Evolutionary conservation across 352 stramenopile species (phyloP), one percentile per base, ranked within the genome.

Genomic region (Phytophthora syringae): DNA sequence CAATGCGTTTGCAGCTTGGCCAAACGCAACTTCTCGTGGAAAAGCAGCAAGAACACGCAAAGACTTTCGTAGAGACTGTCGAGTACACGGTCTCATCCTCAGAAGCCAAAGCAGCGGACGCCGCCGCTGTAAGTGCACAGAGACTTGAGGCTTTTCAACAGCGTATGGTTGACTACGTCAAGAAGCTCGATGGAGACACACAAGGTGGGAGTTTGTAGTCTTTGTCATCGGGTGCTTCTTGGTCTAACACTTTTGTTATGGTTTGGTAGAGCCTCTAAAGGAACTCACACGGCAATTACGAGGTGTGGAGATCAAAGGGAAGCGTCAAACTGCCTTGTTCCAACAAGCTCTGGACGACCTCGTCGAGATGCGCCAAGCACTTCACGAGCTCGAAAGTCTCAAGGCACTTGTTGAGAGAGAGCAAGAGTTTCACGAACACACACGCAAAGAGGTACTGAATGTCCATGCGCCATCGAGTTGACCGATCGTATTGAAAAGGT

Each of bases 121-220:
- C 52, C 3, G 39, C 66, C 16, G 65, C 12, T 1, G 66, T 84
- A 6, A 72, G 60, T 52, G 49, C 60, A 2, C 75, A 70, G 24
- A 77, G 55, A 34, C 39, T 86, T n/a, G 76, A 85, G 10, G 45
- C 49, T 0, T 80, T 90, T 52, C 72, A 90, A 57, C 72, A 84
- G 16, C 70, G 75, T 20, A 77, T 88, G 47, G 32, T 82, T 5
- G 44, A 59, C 7, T 85, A 84, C 30, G 67, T 82, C 18, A 86
- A 90, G 54, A 70, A 76, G 20, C 56, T 84, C 1, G 76, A 88
- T 30, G 40, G 61, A 16, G 68, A 82, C 18, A 64, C 64, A 11
- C 71, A 88, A 77, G 74, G 79, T 88, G 48, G n/a, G n/a, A n/a
- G n/a, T n/a, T n/a, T 25, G 48, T 43, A 20, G 37, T 22, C 15